Percentiles rank a stretch among this genome's conserved stretches.
Evolutionary conservation across 2,329 filamentous ascomycete genomes (phyloP).

Genomic region (Colletotrichum caudatum): DNA sequence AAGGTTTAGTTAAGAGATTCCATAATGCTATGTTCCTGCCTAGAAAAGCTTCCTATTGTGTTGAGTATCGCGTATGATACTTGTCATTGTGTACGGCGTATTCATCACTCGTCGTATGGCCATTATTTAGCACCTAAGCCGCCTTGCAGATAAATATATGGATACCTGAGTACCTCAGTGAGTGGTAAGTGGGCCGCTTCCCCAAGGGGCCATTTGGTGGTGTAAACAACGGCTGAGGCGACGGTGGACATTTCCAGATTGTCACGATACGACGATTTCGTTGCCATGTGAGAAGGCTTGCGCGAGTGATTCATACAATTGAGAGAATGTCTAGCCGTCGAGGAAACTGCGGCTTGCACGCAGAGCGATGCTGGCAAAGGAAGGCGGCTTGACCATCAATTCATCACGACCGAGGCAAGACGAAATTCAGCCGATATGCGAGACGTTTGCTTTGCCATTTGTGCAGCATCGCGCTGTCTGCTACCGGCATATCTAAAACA

Average conservation of each 20-base stretch:
- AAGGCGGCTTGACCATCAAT: not conserved
- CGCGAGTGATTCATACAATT: no score
- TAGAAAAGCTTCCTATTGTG: no score
- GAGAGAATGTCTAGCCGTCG: not conserved
- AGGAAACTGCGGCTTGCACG: not conserved
- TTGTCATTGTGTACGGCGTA: no score
- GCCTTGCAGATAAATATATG: no score
- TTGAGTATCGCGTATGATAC: no score
- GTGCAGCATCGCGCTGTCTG: not conserved
- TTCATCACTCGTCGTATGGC: no score
- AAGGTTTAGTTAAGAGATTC: no score
- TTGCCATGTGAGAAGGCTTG: not conserved
- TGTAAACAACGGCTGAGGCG: not conserved
- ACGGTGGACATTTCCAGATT: not conserved
- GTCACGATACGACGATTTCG: not conserved
- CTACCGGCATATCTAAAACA: not conserved
- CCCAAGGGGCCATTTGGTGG: constrained; percentile 3
- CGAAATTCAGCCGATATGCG: not conserved
- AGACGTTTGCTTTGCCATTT: constrained; percentile 1
- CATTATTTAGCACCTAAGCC: no score
- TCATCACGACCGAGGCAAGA: not conserved
- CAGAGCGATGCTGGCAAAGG: not conserved
- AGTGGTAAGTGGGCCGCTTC: no score
- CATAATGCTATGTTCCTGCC: no score
- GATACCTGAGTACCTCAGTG: not conserved